Conservation (phyloP, 78 protist species). For the Planoprotostelium fungivorum region DNA sequence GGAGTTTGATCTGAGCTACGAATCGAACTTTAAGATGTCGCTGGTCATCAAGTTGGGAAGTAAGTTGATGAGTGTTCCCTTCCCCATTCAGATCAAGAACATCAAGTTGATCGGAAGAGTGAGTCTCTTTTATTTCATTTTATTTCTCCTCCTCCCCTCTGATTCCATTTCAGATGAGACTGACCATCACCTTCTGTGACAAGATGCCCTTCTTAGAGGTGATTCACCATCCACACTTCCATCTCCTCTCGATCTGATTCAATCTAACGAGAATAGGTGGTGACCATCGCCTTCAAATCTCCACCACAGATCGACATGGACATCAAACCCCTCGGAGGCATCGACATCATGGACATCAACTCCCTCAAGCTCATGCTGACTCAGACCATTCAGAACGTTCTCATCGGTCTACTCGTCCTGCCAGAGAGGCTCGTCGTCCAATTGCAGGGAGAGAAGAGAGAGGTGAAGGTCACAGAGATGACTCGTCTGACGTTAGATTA, state of each 20-base stretch:
- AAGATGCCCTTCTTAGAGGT: not conserved
- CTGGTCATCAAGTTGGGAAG: not conserved
- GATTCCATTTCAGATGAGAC: not conserved
- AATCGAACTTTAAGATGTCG: not conserved
- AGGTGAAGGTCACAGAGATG: not conserved
- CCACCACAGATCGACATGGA: not conserved
- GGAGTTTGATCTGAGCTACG: not conserved
- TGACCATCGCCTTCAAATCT: not conserved
- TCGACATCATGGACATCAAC: not conserved
- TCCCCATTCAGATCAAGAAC: not conserved
- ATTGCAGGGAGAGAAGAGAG: not conserved
- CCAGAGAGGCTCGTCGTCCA: not conserved
- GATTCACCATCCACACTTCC: too few species aligned
- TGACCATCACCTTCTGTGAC: not conserved
- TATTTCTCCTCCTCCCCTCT: not conserved
- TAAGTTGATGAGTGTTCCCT: not conserved
- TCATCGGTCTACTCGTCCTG: not conserved
- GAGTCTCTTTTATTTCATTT: not conserved
- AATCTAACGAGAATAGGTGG: too few species aligned
- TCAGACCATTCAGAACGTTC: not conserved
- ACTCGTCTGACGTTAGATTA: too few species aligned
- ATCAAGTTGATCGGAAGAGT: not conserved
- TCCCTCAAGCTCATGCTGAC: not conserved
- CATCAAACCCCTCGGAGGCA: not conserved
- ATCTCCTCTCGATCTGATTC: too few species aligned